Percentiles rank a stretch among this genome's conserved stretches.
These are phyloP conservation scores for Hansenula sp. DNA, from an alignment of 1,139 yeast species.

Conservation along the genomic window DNA sequence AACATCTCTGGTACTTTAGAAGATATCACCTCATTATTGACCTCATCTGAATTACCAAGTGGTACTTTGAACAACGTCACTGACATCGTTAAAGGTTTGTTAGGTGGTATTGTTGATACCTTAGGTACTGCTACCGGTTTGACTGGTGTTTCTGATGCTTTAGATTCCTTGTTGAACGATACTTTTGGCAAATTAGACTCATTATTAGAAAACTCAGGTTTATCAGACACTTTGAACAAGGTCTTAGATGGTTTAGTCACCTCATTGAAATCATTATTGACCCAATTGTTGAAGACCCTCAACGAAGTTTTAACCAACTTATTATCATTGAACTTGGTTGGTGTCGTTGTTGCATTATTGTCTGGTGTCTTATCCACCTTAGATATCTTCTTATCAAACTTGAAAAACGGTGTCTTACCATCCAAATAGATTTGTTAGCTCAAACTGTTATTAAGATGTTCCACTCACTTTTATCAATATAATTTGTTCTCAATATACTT, in stretches of 20 bases:
- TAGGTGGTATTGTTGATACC: slow-evolving; percentile 1
- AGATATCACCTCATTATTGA: slow-evolving; percentile 1
- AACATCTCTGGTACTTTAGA: neutral
- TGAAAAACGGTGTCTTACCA: slow-evolving; percentile 1
- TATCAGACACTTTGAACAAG: neutral
- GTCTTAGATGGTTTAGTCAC: slow-evolving; percentile 1
- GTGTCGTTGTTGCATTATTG: slow-evolving; percentile 11
- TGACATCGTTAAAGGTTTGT: neutral
- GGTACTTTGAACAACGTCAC: neutral
- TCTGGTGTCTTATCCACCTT: slow-evolving; percentile 7
- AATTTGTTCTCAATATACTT: too few species aligned
- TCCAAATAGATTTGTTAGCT: neutral
- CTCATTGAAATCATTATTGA: slow-evolving; percentile 6
- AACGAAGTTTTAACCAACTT: slow-evolving; percentile 5
- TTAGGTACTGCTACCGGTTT: slow-evolving; percentile 4
- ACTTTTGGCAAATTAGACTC: neutral
- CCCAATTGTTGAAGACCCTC: slow-evolving; percentile 5
- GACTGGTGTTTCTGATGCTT: slow-evolving; percentile 5
- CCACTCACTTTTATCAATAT: neutral
- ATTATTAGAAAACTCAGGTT: slow-evolving; percentile 1
- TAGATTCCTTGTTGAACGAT: slow-evolving; percentile 1
- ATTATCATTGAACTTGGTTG: slow-evolving; percentile 12
- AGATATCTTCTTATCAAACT: neutral
- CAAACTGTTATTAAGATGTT: too few species aligned
- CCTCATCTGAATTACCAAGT: slow-evolving; percentile 3